Conservation (phyloP, 164 flowering plant genomes). For the Nymphaea colorata region DNA sequence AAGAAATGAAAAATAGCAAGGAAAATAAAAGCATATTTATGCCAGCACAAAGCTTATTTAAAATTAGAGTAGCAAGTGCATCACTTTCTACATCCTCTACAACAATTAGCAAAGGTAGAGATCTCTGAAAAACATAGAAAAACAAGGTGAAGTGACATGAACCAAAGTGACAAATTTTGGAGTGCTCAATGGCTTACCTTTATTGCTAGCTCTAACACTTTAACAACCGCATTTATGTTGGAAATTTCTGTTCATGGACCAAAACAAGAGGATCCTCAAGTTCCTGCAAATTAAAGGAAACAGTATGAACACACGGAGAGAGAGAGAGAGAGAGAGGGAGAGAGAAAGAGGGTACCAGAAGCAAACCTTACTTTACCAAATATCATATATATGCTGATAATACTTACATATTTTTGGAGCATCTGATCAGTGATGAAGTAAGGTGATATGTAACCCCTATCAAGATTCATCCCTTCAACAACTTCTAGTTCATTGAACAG, state of each 20-base stretch:
- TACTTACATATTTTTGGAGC: constrained; percentile 89
- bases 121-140: constrained; percentile 34
- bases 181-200: constrained; percentile 35
- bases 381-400: too few species aligned
- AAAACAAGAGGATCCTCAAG: constrained; percentile 83
- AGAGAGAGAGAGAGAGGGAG: background rate
- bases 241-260: constrained; percentile 82
- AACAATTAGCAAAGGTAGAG: constrained; percentile 77
- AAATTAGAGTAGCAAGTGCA: constrained; percentile 76
- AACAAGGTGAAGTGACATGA: background rate
- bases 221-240: constrained; percentile 62
- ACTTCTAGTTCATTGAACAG: constrained; percentile 83
- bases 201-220: constrained; percentile 77
- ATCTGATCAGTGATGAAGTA: constrained; percentile 84
- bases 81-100: constrained; percentile 96
- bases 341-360: background rate
- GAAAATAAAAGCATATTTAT: constrained; percentile 44
- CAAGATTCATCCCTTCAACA: constrained; percentile 98
- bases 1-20: background rate
- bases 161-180: background rate
- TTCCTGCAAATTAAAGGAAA: constrained; percentile 35
- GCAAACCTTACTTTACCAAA: too few species aligned
- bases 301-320: background rate
- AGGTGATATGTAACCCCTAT: constrained; percentile 94
- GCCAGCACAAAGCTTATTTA: constrained; percentile 92